Conservation (phyloP, 306 rosid genomes). For the Astragalus glycyphyllos region DNA sequence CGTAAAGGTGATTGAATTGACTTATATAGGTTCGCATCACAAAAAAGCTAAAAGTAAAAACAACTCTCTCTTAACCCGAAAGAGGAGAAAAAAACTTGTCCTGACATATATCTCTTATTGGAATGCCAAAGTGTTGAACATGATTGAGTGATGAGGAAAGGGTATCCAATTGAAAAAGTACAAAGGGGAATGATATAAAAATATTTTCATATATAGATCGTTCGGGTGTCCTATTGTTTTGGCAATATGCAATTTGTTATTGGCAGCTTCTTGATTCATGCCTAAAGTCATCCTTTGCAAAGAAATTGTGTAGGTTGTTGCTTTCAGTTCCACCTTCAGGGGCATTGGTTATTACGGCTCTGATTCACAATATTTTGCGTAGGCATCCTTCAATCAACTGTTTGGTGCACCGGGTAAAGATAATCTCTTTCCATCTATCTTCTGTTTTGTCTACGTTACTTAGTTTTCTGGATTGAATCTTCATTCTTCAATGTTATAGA, state of each 20-base stretch:
- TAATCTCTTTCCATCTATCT: conserved; percentile 25
- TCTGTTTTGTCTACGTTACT: conserved; percentile 1
- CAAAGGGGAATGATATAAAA: background rate
- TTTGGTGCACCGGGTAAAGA: conserved; percentile 84
- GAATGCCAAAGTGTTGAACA: conserved; percentile 29
- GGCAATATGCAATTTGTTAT: conserved; percentile 34
- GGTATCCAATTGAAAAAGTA: background rate
- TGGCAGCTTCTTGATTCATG: conserved; percentile 96
- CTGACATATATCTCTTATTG: background rate
- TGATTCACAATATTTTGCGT: conserved; percentile 85
- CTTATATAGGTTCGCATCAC: conserved; percentile 1
- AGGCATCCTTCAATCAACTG: conserved; percentile 92
- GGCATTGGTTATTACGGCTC: conserved; percentile 71
- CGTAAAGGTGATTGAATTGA: background rate
- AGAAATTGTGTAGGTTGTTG: conserved; percentile 85
- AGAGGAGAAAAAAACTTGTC: no score
- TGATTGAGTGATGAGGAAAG: conserved; percentile 19
- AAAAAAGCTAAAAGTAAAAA: background rate
- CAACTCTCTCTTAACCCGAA: background rate
- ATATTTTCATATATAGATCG: conserved; percentile 25
- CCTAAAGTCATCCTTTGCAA: conserved; percentile 92
- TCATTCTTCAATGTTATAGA: conserved; percentile 8
- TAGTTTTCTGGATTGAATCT: conserved; percentile 17
- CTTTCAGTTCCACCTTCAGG: conserved; percentile 90
- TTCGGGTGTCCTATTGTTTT: no score